Evolutionary conservation across 2,329 filamentous ascomycete genomes (phyloP).

Genomic region (Nothophoma quercina): DNA sequence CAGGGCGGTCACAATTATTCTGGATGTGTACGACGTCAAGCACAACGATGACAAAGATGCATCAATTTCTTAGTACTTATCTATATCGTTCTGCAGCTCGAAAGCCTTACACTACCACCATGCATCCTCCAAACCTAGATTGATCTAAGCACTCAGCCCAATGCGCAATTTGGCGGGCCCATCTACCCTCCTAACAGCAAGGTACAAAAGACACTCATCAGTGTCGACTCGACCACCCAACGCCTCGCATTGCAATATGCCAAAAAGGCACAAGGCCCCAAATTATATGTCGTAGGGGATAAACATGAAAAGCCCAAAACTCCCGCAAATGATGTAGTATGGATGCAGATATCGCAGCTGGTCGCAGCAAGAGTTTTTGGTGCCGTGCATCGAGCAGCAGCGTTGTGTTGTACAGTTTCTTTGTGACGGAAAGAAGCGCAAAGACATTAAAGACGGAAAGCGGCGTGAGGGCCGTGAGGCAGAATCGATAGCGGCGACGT

Average conservation of each 20-base stretch:
- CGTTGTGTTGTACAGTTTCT: conserved; percentile 23
- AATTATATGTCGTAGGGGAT: conserved; percentile 10
- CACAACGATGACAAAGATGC: neutral
- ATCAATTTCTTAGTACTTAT: conserved; percentile 13
- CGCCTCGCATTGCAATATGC: conserved; percentile 20
- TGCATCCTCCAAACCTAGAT: neutral
- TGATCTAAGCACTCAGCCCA: conserved; percentile 17
- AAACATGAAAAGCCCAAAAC: conserved; percentile 21
- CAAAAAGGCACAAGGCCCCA: conserved; percentile 10
- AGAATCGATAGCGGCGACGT: conserved; percentile 30
- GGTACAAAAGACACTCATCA: conserved; percentile 11
- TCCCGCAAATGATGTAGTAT: conserved; percentile 29
- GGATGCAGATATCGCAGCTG: conserved; percentile 15
- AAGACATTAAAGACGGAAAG: conserved; percentile 15
- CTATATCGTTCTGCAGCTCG: neutral
- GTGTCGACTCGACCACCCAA: conserved; percentile 7
- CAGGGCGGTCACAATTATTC: no score
- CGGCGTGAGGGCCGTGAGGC: neutral
- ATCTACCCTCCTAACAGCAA: conserved; percentile 7
- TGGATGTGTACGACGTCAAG: no score
- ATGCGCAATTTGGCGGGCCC: conserved; percentile 27
- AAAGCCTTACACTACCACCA: neutral
- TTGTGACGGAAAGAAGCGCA: conserved; percentile 8
- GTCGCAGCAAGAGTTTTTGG: conserved; percentile 17
- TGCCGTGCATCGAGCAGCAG: conserved; percentile 15